Evolutionary conservation across 208 protist species (phyloP).

Genomic region (Leishmania arabica): DNA sequence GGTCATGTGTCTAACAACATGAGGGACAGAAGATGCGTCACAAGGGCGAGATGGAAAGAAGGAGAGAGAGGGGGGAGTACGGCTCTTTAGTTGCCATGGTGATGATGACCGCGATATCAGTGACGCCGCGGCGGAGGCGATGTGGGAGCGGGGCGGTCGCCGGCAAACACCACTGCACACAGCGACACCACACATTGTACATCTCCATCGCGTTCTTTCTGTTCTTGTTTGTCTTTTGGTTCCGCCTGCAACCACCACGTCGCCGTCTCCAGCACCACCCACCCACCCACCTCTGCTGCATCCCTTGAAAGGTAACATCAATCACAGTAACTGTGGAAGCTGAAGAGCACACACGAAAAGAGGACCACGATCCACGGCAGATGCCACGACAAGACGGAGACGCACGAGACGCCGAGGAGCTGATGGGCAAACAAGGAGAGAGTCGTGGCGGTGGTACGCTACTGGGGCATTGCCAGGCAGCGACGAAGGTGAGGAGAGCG

Average conservation of each 20-base stretch:
- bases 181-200: background rate
- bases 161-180: background rate
- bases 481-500: background rate
- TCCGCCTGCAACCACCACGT: background rate
- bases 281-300: background rate
- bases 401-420: background rate
- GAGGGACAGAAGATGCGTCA: background rate
- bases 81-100: background rate
- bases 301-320: background rate
- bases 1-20: background rate
- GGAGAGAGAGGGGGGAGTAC: conserved; percentile 1
- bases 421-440: background rate
- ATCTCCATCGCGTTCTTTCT: background rate
- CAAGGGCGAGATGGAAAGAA: conserved; percentile 8
- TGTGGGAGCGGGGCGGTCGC: background rate
- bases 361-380: background rate
- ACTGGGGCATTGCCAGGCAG: background rate
- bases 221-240: background rate
- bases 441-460: background rate
- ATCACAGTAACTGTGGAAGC: background rate
- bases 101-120: background rate
- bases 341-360: background rate
- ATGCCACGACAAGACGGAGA: background rate
- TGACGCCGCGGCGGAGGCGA: background rate
- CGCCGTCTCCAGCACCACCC: background rate